Conservation (phyloP, 345 rosid genomes). For the Pelargonium nanum region DNA sequence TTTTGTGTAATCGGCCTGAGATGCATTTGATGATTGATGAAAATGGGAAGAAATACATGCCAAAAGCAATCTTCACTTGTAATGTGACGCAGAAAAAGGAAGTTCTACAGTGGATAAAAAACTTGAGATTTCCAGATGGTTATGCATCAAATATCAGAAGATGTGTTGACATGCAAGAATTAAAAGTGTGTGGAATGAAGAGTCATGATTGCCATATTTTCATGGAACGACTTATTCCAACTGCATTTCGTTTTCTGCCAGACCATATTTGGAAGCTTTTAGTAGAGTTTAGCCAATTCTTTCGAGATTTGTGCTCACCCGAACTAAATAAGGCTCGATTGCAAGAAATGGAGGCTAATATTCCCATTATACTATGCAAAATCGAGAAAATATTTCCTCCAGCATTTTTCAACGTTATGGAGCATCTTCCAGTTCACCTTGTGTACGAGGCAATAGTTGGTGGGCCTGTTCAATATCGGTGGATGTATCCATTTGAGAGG, state of each 20-base stretch:
- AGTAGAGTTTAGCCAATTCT: neutral
- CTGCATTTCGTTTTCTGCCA: neutral
- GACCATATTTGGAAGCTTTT: neutral
- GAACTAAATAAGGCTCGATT: too few species aligned
- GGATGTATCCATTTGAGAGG: slow-evolving; percentile 6
- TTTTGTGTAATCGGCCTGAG: neutral
- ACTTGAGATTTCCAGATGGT: slow-evolving; percentile 5
- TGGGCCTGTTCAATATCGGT: neutral
- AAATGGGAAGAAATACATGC: neutral
- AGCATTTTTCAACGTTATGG: neutral
- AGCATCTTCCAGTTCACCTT: neutral
- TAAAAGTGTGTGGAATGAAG: neutral
- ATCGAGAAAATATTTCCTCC: slow-evolving; percentile 6
- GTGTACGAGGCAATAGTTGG: neutral
- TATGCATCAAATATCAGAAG: slow-evolving; percentile 6
- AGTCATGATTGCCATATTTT: slow-evolving; percentile 9
- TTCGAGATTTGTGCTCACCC: neutral
- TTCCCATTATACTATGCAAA: neutral
- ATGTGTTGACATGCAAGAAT: neutral
- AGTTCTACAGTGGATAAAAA: neutral
- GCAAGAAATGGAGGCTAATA: neutral
- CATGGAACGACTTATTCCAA: neutral
- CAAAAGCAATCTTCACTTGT: slow-evolving; percentile 2
- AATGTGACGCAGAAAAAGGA: neutral
- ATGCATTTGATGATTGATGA: neutral